A percentile compares a stretch with the other conserved stretches of the same genome.
phyloP scores from a whole-genome alignment of 495 filamentous ascomycete genomes.

The Lasiosphaeriaceae sp. region DNA sequence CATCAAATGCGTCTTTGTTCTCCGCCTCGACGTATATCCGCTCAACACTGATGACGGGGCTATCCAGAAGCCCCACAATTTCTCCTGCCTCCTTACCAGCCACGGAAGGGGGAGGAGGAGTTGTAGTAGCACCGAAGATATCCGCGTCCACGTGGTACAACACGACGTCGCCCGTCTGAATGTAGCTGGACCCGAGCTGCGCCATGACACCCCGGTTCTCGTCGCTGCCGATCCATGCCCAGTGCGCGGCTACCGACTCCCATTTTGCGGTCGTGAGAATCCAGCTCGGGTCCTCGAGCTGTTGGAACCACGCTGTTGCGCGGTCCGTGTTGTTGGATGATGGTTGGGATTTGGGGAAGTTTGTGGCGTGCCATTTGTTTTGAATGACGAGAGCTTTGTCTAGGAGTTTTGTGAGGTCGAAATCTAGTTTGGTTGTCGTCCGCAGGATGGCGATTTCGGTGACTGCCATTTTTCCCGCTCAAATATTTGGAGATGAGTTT shows the following conservation, averaged over 20 bases:
- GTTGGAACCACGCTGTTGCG: constrained; percentile 36
- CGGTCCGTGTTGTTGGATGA: constrained; percentile 11
- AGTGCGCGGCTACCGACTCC: constrained; percentile 45
- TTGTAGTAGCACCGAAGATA: no score
- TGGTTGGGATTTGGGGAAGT: no score
- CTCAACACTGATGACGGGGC: constrained; percentile 40
- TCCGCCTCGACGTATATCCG: constrained; percentile 40
- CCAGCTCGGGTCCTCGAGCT: constrained; percentile 43
- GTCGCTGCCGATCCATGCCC: constrained; percentile 42
- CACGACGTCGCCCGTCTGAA: no score
- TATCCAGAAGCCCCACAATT: constrained; percentile 7
- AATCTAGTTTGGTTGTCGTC: constrained; percentile 24
- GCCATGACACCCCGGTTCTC: constrained; percentile 22
- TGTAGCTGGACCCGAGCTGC: no score
- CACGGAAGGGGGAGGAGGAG: no score
- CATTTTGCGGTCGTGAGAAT: constrained; percentile 51
- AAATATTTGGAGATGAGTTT: not conserved
- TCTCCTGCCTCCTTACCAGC: constrained; percentile 15
- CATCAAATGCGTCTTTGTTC: constrained; percentile 38
- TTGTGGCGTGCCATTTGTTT: no score
- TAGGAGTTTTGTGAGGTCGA: not conserved
- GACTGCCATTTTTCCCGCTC: constrained; percentile 39
- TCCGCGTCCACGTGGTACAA: no score
- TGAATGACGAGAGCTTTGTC: no score
- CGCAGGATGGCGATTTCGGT: constrained; percentile 52